Conservation (phyloP, 1,284 basidiomycete genomes). For the Ustilago tritici region DNA sequence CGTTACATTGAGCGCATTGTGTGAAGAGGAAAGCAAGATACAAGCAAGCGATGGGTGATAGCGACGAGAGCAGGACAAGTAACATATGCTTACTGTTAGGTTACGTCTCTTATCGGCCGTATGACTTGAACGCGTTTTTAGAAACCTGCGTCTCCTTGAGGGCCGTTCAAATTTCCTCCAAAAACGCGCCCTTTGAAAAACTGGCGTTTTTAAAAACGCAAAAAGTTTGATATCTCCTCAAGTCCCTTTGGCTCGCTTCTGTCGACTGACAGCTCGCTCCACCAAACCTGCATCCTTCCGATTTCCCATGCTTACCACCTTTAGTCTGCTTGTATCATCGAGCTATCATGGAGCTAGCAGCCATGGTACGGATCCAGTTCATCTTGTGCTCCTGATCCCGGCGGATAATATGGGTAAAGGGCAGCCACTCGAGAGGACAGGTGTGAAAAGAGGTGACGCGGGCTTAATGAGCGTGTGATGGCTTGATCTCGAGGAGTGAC, state of each 20-base stretch:
- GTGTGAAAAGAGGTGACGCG: not conserved
- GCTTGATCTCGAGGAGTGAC: not conserved
- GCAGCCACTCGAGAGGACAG: not conserved
- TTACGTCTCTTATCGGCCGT: too few relatives aligned
- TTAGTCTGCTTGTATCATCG: not conserved
- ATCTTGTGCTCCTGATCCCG: not conserved
- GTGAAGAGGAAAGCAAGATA: too few relatives aligned
- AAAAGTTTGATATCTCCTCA: not conserved
- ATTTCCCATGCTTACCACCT: slow-evolving; percentile 8
- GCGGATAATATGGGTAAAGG: slow-evolving; percentile 5
- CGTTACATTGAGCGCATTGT: too few relatives aligned
- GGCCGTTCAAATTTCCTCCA: too few relatives aligned
- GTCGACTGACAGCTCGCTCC: slow-evolving; percentile 7
- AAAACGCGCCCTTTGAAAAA: too few relatives aligned
- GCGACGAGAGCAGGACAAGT: too few relatives aligned
- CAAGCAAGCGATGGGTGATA: too few relatives aligned
- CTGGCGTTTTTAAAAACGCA: too few relatives aligned
- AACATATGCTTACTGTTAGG: too few relatives aligned
- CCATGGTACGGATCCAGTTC: not conserved
- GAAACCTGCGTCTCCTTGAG: too few relatives aligned
- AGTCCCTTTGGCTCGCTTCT: slow-evolving; percentile 2
- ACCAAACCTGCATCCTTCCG: not conserved
- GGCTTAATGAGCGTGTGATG: not conserved
- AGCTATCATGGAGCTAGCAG: slow-evolving; percentile 1
- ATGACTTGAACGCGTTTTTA: too few relatives aligned